Base-by-base conservation (phyloP, 352 stramenopile species). In the Phytopythium delawarense region DNA sequence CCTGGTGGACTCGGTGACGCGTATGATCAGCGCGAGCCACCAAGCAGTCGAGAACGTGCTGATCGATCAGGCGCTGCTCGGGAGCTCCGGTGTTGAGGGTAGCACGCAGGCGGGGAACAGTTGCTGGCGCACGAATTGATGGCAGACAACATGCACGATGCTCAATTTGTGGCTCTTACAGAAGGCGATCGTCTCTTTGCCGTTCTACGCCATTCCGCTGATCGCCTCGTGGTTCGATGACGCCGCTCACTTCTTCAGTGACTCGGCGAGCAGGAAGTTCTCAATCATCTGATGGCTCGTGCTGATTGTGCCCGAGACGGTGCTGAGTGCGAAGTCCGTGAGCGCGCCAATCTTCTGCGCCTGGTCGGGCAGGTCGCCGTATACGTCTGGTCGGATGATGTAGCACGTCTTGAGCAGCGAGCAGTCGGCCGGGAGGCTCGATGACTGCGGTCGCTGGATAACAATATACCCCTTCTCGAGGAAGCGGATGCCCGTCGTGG, bases 201-300 rank as follows among this genome's bases (percentile, higher is more conserved):
- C 34, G 34, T 39, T 12, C 34, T 13, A 39, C 34, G 7, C 7
- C 34, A 39, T 30, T 30, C 25, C 25, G 25, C 25, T 30, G 37
- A 15, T 42, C 37, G 9, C 37, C 39, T 45, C 39, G 16, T 13
- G 9, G 21, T 32, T 20, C n/a, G 9, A 15, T 12, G 45, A 15
- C 13, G 28, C 28, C 12, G 23, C 25, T 63, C 49, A 58, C n/a
- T 72, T 65, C 59, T 70, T 70, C 32, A 76, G 69, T 45, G 61
- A 63, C 30, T 72, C 65, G 25, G 53, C 71, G 21, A 79, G 66
- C 42, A 79, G 63, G n/a, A 76, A 64, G 30, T 85, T 82, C 44
- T 85, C 76, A 9, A 85, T 81, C 74, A 82, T 82, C 37, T 85
- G 71, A 49, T 85, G 71, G 32, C 66, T 81, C 21, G 66, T 62